These are phyloP conservation scores for Fraxinus sp. DNA, from an alignment of 305 asterid genomes.

Conservation along the genomic window DNA sequence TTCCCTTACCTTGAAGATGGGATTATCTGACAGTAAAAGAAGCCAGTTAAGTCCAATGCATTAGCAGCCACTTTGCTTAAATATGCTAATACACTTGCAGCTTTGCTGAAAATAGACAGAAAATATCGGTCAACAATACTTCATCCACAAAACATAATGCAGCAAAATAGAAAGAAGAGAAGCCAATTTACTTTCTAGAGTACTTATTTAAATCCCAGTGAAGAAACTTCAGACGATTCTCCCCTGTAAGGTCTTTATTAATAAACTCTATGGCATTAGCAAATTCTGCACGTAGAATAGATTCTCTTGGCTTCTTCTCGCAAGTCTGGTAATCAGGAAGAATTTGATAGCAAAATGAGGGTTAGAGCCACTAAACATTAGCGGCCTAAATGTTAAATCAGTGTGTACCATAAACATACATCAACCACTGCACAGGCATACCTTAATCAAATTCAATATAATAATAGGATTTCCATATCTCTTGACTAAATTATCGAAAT, in stretches of 20 bases:
- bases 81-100: constrained; percentile 59
- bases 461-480: constrained; percentile 94
- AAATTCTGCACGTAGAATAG: constrained; percentile 77
- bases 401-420: constrained; percentile 6
- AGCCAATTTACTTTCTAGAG: constrained; percentile 59
- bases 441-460: constrained; percentile 90
- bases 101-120: constrained; percentile 52
- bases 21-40: constrained; percentile 60
- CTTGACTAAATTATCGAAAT: constrained; percentile 79
- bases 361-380: not conserved
- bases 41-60: constrained; percentile 72
- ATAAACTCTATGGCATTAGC: constrained; percentile 76
- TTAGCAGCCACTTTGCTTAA: constrained; percentile 70
- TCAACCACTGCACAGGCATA: constrained; percentile 25
- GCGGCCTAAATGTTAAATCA: constrained; percentile 12
- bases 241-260: constrained; percentile 64
- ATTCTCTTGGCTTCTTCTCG: constrained; percentile 95
- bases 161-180: constrained; percentile 4
- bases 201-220: constrained; percentile 92
- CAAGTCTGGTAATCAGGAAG: constrained; percentile 52
- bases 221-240: constrained; percentile 75
- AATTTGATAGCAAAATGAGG: constrained; percentile 6
- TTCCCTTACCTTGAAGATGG: constrained; percentile 49
- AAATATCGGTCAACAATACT: constrained; percentile 13
- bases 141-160: not conserved